Base-by-base conservation (phyloP, 2,329 filamentous ascomycete genomes). In the Cytospora leucostoma region DNA sequence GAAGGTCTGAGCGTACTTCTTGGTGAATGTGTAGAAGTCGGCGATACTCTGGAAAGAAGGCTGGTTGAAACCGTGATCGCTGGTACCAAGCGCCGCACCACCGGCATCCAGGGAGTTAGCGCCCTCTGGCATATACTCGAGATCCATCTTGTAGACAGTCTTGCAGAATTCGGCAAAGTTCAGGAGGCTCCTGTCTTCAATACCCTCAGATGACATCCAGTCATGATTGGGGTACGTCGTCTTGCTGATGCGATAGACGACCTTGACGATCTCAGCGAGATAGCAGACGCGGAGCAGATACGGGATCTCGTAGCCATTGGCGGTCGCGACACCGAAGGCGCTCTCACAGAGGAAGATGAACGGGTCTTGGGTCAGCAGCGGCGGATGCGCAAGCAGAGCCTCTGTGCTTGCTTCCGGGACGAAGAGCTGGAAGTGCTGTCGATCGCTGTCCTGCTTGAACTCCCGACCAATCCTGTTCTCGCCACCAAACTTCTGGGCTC, bases 1-100 rank as follows among this genome's bases (percentile, higher is more conserved):
- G 78, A 97, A 99, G 0, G 87, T 83, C n/a, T 97, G 81, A 4
- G 93, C 92, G 71, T 98, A 99, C 70, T 89, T 93, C 66, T 88
- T 86, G 32, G 92, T 83, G 68, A 89, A 86, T 10, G 76, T 75
- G 69, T 87, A 84, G 74, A 84, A 84, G 37, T 79, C 80, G 59
- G 80, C 78, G 38, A 87, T 71, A 57, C 78, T 80, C 62, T 84
- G 76, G 54, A 88, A 76, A 12, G 79, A 81, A 8, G 81, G 78
- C 69, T 88, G 84, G 59, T 82, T 77, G 70, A 87, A 86, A 2
- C 79, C 84, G 27, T 71, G 70, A 11, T 55, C 59, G 33, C 27
- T 47, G n/a, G 44, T 19, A 0, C 44, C 44, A 19, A 47, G 6
- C 8, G 44, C 15, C n/a, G 44, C 44, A n/a, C 44, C 44, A 21